A percentile compares a stretch with the other conserved stretches of the same genome.
These are phyloP conservation scores for Reutealis trisperma DNA, from an alignment of 345 rosid species.

Conservation along the genomic window DNA sequence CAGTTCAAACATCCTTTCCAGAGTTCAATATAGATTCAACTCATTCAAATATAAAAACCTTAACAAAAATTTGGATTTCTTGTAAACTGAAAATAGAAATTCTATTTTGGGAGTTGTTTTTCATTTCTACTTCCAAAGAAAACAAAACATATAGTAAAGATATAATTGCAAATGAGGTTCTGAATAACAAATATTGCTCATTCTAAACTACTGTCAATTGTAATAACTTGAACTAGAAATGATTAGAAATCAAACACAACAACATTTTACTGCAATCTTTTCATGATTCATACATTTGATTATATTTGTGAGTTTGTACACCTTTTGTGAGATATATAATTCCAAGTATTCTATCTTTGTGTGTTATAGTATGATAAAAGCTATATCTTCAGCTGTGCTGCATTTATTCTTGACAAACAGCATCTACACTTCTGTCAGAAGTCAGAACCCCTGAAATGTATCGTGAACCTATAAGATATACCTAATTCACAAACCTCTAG, in stretches of 20 bases:
- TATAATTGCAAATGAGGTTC: neutral
- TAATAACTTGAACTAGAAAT: neutral
- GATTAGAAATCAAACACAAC: neutral
- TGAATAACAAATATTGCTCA: neutral
- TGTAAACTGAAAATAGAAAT: too few species aligned
- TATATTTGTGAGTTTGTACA: neutral
- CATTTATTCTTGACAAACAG: neutral
- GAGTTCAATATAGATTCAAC: too few species aligned
- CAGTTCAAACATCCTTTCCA: too few species aligned
- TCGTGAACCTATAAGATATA: neutral
- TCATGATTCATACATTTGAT: neutral
- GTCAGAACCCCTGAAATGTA: neutral
- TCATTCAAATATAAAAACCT: too few species aligned
- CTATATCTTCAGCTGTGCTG: neutral
- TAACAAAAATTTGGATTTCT: too few species aligned
- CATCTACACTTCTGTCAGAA: neutral
- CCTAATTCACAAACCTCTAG: neutral
- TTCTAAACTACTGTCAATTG: neutral
- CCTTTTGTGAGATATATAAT: neutral
- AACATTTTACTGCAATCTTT: neutral
- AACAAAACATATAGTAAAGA: too few species aligned
- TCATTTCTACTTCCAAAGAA: too few species aligned
- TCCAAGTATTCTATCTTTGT: neutral
- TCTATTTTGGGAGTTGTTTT: too few species aligned
- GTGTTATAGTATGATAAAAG: neutral